A percentile compares a stretch with the other conserved stretches of the same genome.
Evolutionary conservation across 1,139 yeast genomes (phyloP).

Genomic region (Spencermartinsiella ligniputridi): DNA sequence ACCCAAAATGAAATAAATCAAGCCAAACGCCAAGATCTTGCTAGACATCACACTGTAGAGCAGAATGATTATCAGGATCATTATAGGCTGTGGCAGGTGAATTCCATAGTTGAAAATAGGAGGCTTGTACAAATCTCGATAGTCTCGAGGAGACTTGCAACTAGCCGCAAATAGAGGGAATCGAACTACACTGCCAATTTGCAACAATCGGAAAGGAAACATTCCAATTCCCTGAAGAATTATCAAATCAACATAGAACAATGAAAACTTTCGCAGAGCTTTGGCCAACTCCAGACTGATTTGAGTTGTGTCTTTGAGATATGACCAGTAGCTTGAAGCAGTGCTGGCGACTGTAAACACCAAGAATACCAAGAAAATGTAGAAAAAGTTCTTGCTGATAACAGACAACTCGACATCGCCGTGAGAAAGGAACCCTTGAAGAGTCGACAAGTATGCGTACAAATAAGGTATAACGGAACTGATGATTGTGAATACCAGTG

Average conservation of each 20-base stretch:
- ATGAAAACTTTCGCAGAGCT: slow-evolving; percentile 62
- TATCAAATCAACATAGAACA: slow-evolving; percentile 78
- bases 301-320: slow-evolving; percentile 70
- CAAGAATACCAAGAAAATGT: slow-evolving; percentile 75
- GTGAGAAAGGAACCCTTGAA: slow-evolving; percentile 73
- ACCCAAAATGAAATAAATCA: slow-evolving; percentile 68
- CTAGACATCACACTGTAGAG: slow-evolving; percentile 72
- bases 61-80: slow-evolving; percentile 68
- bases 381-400: slow-evolving; percentile 76
- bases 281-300: slow-evolving; percentile 75
- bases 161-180: slow-evolving; percentile 55
- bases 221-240: slow-evolving; percentile 80
- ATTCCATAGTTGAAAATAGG: slow-evolving; percentile 78
- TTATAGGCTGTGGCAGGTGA: slow-evolving; percentile 73
- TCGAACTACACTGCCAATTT: slow-evolving; percentile 61
- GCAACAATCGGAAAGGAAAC: slow-evolving; percentile 70
- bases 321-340: slow-evolving; percentile 58
- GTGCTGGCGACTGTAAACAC: slow-evolving; percentile 83
- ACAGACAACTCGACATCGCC: slow-evolving; percentile 80
- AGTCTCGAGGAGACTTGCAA: slow-evolving; percentile 65
- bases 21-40: slow-evolving; percentile 67
- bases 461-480: slow-evolving; percentile 72
- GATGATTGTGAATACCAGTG: slow-evolving; percentile 68
- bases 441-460: slow-evolving; percentile 60
- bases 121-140: slow-evolving; percentile 66